Percentiles rank a stretch among this genome's conserved stretches.
These are phyloP conservation scores for Trichoderma afroharzianum DNA, from an alignment of 2,329 filamentous ascomycete species.

Conservation along the genomic window DNA sequence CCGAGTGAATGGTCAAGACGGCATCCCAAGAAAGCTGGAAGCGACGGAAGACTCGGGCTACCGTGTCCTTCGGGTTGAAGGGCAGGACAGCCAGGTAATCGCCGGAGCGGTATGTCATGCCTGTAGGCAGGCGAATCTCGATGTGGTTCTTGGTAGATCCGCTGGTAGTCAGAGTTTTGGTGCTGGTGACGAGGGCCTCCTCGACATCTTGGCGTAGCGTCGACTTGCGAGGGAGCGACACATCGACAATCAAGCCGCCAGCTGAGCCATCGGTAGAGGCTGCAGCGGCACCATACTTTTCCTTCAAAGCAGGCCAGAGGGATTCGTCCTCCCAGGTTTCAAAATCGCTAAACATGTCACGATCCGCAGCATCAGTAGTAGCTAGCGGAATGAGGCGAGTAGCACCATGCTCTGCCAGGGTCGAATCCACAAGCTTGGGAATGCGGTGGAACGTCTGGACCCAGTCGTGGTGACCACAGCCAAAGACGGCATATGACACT, in stretches of 20 bases:
- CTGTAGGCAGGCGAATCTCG: slow-evolving; percentile 63
- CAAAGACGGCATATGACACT: slow-evolving; percentile 66
- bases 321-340: slow-evolving; percentile 63
- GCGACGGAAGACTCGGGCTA: slow-evolving; percentile 60
- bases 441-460: slow-evolving; percentile 62
- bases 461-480: slow-evolving; percentile 60
- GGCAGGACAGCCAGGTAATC: slow-evolving; percentile 76
- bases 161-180: slow-evolving; percentile 47
- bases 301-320: slow-evolving; percentile 48
- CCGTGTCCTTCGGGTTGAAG: slow-evolving; percentile 60
- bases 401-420: slow-evolving; percentile 39
- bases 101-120: slow-evolving; percentile 64
- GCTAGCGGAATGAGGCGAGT: slow-evolving; percentile 45
- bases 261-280: slow-evolving; percentile 1
- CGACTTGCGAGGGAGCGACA: slow-evolving; percentile 52
- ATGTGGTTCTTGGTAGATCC: slow-evolving; percentile 61
- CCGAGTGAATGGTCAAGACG: slow-evolving; percentile 56
- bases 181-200: slow-evolving; percentile 56
- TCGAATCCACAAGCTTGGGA: slow-evolving; percentile 58
- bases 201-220: slow-evolving; percentile 61
- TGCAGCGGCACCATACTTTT: slow-evolving; percentile 40
- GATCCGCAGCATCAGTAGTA: slow-evolving; percentile 55
- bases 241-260: slow-evolving; percentile 40
- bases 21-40: slow-evolving; percentile 70
- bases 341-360: slow-evolving; percentile 65